Base-by-base conservation (phyloP, 305 asterid species). In the Solanum hybrid region DNA sequence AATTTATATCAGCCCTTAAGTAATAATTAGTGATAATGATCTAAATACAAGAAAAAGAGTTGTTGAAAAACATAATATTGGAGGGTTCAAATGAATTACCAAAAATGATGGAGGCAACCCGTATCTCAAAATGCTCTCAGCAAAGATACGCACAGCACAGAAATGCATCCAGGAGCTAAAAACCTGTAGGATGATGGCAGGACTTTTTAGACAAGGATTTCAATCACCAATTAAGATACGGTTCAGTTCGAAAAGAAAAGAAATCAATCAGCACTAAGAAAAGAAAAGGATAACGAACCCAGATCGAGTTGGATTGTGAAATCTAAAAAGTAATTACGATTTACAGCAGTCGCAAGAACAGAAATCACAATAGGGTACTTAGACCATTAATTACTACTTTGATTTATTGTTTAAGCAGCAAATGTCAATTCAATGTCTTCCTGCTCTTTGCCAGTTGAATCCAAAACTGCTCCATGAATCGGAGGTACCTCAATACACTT, bases 81-180 rank as follows among this genome's bases (percentile, higher is more conserved):
- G 89, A 27, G 51, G 75, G 27, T 71, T 77, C 29, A 90, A 90
- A 80, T 88, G 26, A 36, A 66, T 91, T 94, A 96, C 98, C 98
- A 96, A 94, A 92, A 96, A 95, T 19, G 98, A 92, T 19, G 98
- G 99, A 42, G 99, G 99, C 90, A 97, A 94, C 75, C 99, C 99
- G 60, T 96, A 96, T 90, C 99, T 96, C 91, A 97, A 92, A 93
- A 97, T 97, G 95, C 98, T 97, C 92, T 97, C 99, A 85, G 95
- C 93, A 92, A 95, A 97, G 90, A 97, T 92, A 88, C 99, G 99
- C 40, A 95, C 98, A 86, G 99, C 99, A 91, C 99, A 96, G 91
- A 97, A 97, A 91, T 97, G 99, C 99, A 97, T 97, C 99, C 99
- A 97, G 87, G 99, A 97, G 96, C 96, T 94, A 89, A 97, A 97